phyloP scores from a whole-genome alignment of 345 rosid genomes.

The Aquilaria yunnanensis region DNA sequence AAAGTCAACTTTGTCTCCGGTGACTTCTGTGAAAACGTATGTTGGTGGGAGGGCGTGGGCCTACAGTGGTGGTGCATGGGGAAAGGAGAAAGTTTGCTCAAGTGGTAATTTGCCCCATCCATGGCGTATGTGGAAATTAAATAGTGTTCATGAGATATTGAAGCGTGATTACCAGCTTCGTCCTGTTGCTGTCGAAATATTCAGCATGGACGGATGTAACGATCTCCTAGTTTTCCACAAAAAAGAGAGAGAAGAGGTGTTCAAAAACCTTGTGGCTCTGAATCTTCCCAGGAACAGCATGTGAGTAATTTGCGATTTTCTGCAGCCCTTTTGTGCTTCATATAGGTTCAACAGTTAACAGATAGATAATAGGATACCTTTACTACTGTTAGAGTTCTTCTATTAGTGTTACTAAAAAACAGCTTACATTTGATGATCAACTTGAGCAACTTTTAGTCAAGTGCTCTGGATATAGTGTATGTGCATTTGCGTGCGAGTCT shows the following conservation, averaged over 20 bases:
- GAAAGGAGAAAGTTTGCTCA: conserved; percentile 71
- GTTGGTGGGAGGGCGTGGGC: conserved; percentile 96
- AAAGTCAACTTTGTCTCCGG: conserved; percentile 71
- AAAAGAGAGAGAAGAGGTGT: conserved; percentile 95
- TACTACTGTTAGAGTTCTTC: too few species aligned
- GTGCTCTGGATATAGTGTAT: too few species aligned
- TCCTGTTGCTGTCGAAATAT: conserved; percentile 92
- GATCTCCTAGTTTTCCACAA: conserved; percentile 93
- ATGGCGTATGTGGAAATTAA: conserved; percentile 95
- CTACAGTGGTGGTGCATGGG: conserved; percentile 96
- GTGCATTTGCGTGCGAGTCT: too few species aligned
- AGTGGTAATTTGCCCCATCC: conserved; percentile 80
- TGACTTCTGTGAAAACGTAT: conserved; percentile 45
- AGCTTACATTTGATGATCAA: too few species aligned
- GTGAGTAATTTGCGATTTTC: conserved; percentile 33
- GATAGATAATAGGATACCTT: neutral
- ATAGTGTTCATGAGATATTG: conserved; percentile 79
- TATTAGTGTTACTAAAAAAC: too few species aligned
- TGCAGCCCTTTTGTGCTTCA: too few species aligned
- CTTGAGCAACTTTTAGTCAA: too few species aligned
- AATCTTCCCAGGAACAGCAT: conserved; percentile 89
- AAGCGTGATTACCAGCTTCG: conserved; percentile 97
- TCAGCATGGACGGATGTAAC: conserved; percentile 94
- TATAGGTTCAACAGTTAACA: too few species aligned
- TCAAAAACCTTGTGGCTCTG: conserved; percentile 80